Conservation (phyloP, 306 rosid species). For the Vicia faba region DNA sequence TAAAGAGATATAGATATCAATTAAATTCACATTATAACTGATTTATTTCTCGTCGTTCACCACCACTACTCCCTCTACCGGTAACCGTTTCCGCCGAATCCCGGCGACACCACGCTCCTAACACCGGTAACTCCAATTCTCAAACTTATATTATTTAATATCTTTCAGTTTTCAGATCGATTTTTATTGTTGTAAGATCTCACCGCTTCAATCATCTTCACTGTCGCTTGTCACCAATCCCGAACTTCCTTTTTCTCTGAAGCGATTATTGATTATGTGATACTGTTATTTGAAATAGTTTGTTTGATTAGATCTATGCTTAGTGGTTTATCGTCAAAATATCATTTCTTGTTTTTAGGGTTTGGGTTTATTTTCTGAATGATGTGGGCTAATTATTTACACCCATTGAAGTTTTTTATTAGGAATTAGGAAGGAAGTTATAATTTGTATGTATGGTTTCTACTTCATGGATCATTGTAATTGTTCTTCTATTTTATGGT, state of each 20-base stretch:
- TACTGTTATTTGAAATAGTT: background rate
- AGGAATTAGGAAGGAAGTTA: background rate
- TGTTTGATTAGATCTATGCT: slow-evolving; percentile 7
- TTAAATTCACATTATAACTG: too few species aligned
- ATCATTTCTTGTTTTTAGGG: slow-evolving; percentile 13
- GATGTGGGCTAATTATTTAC: background rate
- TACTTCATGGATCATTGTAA: background rate
- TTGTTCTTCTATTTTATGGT: background rate
- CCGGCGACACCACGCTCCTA: background rate
- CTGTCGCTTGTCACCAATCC: background rate
- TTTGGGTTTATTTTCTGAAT: background rate
- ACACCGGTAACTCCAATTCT: background rate
- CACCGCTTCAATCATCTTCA: background rate
- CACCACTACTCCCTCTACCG: too few species aligned
- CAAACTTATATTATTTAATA: background rate
- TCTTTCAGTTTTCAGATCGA: background rate
- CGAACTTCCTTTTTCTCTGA: background rate
- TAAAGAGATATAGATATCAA: too few species aligned
- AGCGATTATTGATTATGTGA: too few species aligned
- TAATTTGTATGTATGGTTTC: background rate
- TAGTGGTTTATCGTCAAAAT: background rate
- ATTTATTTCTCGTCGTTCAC: too few species aligned
- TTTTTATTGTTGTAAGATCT: background rate
- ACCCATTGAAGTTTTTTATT: background rate
- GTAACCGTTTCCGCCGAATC: too few species aligned